A percentile compares a stretch with the other conserved stretches of the same genome.
These are phyloP conservation scores for Biscutella laevigata DNA, from an alignment of 441 rosid genomes.

Conservation along the genomic window DNA sequence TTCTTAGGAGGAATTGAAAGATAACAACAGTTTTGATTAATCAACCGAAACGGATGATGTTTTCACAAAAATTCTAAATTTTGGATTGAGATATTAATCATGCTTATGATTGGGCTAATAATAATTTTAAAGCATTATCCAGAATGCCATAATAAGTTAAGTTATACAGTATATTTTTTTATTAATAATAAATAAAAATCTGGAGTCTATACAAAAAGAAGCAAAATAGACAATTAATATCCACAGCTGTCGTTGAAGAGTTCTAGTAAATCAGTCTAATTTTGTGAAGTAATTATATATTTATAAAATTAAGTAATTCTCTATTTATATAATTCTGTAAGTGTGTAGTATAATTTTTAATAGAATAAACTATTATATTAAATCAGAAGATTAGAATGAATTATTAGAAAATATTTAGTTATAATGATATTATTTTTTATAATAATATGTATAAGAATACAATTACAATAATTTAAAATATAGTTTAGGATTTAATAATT, in stretches of 20 bases:
- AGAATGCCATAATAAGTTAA: background rate
- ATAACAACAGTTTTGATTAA: background rate
- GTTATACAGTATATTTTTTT: background rate
- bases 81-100: background rate
- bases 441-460: too few species aligned
- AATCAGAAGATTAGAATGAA: too few species aligned
- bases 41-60: background rate
- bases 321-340: too few species aligned
- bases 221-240: background rate
- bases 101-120: background rate
- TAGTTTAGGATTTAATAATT: too few species aligned
- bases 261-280: background rate
- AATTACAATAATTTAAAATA: too few species aligned
- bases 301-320: too few species aligned
- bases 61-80: background rate
- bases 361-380: too few species aligned
- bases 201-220: constrained; percentile 2
- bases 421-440: too few species aligned
- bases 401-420: too few species aligned
- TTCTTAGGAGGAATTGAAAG: background rate
- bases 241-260: background rate
- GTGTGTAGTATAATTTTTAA: too few species aligned
- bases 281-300: too few species aligned
- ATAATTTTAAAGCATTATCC: background rate
- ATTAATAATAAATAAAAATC: background rate